Conservation (phyloP, 257 asterid genomes). For the Solanum rostratum region DNA sequence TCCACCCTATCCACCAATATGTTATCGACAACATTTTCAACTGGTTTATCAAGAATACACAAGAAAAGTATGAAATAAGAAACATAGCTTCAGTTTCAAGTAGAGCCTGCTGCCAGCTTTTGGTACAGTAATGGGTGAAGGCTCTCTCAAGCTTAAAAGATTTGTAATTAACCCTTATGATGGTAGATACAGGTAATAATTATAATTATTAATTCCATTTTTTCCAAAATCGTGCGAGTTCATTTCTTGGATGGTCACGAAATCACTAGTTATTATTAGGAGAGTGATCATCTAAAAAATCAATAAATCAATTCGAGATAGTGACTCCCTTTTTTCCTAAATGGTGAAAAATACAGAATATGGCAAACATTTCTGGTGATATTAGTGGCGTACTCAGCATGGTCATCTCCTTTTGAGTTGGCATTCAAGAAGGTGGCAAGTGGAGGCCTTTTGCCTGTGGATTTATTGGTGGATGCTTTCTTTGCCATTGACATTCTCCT, state of each 20-base stretch:
- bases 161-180: conserved; percentile 67
- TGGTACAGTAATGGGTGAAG: conserved; percentile 65
- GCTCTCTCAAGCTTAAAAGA: conserved; percentile 24
- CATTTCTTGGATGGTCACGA: not conserved
- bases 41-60: not conserved
- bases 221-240: not conserved
- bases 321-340: too few relatives aligned
- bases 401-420: too few relatives aligned
- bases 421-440: too few relatives aligned
- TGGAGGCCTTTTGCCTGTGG: too few relatives aligned
- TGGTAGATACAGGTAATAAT: conserved; percentile 57
- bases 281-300: too few relatives aligned
- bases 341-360: too few relatives aligned
- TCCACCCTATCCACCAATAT: not conserved
- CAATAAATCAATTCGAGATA: too few relatives aligned
- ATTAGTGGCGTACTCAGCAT: too few relatives aligned
- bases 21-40: conserved; percentile 28
- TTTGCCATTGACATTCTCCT: too few relatives aligned
- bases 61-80: conserved; percentile 15
- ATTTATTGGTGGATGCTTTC: too few relatives aligned
- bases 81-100: conserved; percentile 80
- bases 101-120: conserved; percentile 91
- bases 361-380: not conserved
- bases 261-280: not conserved
- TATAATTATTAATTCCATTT: not conserved